Evolutionary conservation across 2,329 filamentous ascomycete species (phyloP).

Genomic region (Fusarium sarcochroum): DNA sequence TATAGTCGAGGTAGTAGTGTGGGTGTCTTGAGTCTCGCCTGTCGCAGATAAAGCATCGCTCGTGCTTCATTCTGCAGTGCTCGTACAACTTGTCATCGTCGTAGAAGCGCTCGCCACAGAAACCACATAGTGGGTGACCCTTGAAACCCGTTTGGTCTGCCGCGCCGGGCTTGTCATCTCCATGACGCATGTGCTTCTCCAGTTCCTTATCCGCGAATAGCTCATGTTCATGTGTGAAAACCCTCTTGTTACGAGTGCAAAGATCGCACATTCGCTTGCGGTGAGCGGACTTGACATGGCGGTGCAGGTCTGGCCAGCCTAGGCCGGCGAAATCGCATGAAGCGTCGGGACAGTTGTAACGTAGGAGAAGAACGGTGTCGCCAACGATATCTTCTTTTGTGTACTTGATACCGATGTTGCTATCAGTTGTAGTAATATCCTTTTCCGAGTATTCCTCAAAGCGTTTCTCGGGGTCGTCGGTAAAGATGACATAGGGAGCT

Average conservation of each 20-base stretch:
- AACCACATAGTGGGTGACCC: slow-evolving; percentile 93
- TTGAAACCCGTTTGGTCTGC: slow-evolving; percentile 95
- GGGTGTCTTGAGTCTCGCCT: slow-evolving; percentile 77
- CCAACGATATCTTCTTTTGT: slow-evolving; percentile 90
- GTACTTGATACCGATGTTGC: slow-evolving; percentile 92
- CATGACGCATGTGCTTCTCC: slow-evolving; percentile 88
- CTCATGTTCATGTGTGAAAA: slow-evolving; percentile 98
- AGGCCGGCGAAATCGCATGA: slow-evolving; percentile 86
- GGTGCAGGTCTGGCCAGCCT: slow-evolving; percentile 68
- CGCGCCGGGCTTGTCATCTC: slow-evolving; percentile 91
- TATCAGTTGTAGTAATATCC: slow-evolving; percentile 84
- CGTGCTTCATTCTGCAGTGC: slow-evolving; percentile 94
- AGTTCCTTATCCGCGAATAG: slow-evolving; percentile 87
- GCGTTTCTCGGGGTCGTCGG: slow-evolving; percentile 83
- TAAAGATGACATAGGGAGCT: slow-evolving; percentile 91
- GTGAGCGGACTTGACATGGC: slow-evolving; percentile 87
- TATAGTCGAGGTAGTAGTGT: slow-evolving; percentile 93
- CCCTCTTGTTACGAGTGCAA: slow-evolving; percentile 94
- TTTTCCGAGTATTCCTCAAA: slow-evolving; percentile 84
- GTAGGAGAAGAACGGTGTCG: slow-evolving; percentile 87
- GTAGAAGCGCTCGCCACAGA: slow-evolving; percentile 93
- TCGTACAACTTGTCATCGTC: slow-evolving; percentile 95
- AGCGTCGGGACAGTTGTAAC: slow-evolving; percentile 93
- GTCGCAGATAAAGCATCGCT: slow-evolving; percentile 95
- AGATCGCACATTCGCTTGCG: slow-evolving; percentile 92